Evolutionary conservation across 306 rosid genomes (phyloP).

Genomic region (Inga leiocalycina): DNA sequence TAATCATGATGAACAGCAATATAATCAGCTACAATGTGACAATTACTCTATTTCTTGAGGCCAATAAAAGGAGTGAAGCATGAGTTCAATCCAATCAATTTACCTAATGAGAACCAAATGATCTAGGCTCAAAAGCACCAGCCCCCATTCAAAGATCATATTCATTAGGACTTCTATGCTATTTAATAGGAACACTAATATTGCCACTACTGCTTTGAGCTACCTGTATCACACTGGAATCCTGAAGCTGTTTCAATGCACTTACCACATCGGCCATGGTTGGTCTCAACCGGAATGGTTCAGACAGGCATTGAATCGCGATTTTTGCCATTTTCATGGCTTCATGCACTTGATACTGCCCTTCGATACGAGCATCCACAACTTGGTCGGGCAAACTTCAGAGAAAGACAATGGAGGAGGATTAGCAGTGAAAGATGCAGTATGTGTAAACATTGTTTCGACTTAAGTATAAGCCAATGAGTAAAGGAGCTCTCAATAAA

Average conservation of each 20-base stretch:
- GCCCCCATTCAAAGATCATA: background rate
- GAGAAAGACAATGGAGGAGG: conserved; percentile 13
- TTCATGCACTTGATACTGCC: conserved; percentile 60
- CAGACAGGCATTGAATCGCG: conserved; percentile 66
- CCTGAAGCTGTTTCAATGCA: conserved; percentile 68
- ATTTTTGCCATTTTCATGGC: conserved; percentile 70
- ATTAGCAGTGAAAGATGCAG: conserved; percentile 23
- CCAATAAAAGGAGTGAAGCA: no score
- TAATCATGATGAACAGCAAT: no score
- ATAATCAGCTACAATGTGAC: no score
- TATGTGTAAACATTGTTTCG: background rate
- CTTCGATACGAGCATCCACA: conserved; percentile 77
- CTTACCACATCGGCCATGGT: conserved; percentile 75
- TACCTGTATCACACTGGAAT: conserved; percentile 31
- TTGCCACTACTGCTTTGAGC: conserved; percentile 14
- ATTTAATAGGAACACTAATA: conserved; percentile 24
- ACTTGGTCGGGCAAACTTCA: conserved; percentile 88
- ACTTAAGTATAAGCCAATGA: background rate
- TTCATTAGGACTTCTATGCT: conserved; percentile 28
- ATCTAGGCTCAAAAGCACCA: conserved; percentile 32
- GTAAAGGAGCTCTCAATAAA: background rate
- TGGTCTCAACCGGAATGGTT: conserved; percentile 74
- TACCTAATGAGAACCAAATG: conserved; percentile 36
- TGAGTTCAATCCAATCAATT: background rate
- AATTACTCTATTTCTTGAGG: no score